A percentile compares a stretch with the other conserved stretches of the same genome.
Conservation (phyloP, 2,329 filamentous ascomycete genomes). For the Colletotrichum sp. region DNA sequence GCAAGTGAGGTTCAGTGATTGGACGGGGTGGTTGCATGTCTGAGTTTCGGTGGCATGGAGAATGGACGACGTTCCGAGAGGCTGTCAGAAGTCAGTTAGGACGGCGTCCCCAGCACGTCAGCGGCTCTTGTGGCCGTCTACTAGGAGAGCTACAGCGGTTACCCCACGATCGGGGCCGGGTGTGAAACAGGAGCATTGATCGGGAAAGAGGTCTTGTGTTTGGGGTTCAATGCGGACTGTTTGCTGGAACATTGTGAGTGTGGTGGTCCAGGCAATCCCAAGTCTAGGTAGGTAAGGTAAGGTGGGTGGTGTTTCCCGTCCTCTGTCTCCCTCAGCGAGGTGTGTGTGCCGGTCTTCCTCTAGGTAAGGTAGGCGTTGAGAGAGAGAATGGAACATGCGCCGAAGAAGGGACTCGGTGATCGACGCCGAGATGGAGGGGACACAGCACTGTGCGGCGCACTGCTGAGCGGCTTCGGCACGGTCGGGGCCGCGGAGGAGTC, state of each 20-base stretch:
- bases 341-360: background rate
- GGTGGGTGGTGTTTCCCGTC: background rate
- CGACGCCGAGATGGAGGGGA: background rate
- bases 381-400: background rate
- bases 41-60: background rate
- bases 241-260: slow-evolving; percentile 4
- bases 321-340: background rate
- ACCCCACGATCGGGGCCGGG: background rate
- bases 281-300: background rate
- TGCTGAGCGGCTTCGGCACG: background rate
- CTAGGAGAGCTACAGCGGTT: background rate
- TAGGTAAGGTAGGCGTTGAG: background rate
- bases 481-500: background rate
- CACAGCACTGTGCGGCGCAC: background rate
- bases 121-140: background rate
- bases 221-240: slow-evolving; percentile 11
- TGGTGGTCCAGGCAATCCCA: background rate
- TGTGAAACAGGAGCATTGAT: slow-evolving; percentile 21
- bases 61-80: background rate
- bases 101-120: slow-evolving; percentile 3
- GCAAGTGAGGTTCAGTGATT: background rate
- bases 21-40: background rate
- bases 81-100: background rate
- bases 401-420: background rate
- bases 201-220: slow-evolving; percentile 10